Base-by-base conservation (phyloP, 2,329 filamentous ascomycete species). In the Pezicula carpinea region DNA sequence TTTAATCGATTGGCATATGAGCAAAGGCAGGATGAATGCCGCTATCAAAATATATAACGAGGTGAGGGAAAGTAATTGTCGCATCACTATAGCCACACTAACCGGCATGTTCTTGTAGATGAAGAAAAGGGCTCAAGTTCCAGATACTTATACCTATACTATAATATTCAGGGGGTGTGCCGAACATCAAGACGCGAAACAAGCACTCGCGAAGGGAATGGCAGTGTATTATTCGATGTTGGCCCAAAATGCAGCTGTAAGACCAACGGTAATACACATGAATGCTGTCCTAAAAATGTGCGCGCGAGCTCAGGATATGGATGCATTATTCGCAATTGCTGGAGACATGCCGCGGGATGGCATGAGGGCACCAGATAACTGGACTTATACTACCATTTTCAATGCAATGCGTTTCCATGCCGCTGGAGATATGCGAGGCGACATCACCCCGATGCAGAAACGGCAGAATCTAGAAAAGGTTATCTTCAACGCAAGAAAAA, bases 31-130 rank as follows among this genome's bases (percentile, higher is more conserved):
- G 43, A 66, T 89, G 29, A 74, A 75, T 50, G 69, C 73, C 17
- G 91, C 87, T 15, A 68, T 95, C 48, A 90, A 87, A 67, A 72
- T 89, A n/a, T 96, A 83, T 70, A 96, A 96, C 65, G 92, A 97
- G 66, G 86, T 87, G 65, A 53, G 73, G 43, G 6, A 22, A 34
- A 15, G 22, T n/a, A 8, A 11, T 6, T 19, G 6, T 10, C 47
- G n/a, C 23, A 11, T 14, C 13, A n/a, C 10, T n/a, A 23, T 7
- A n/a, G 15, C 14, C 4, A 17, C 14, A 41, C 21, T 47, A 60
- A 46, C 32, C 39, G 41, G 6, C 15, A 22, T 34, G 14, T 44
- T 13, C 36, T 51, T 47, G 35, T 31, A 89, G 86, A 97, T 99
- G 92, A 99, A 97, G 71, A 97, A 97, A 70, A 79, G 90, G 51